Percentiles rank a stretch among this genome's conserved stretches.
Conservation (phyloP, 2,329 filamentous ascomycete genomes). For the Trichophyton verrucosum region DNA sequence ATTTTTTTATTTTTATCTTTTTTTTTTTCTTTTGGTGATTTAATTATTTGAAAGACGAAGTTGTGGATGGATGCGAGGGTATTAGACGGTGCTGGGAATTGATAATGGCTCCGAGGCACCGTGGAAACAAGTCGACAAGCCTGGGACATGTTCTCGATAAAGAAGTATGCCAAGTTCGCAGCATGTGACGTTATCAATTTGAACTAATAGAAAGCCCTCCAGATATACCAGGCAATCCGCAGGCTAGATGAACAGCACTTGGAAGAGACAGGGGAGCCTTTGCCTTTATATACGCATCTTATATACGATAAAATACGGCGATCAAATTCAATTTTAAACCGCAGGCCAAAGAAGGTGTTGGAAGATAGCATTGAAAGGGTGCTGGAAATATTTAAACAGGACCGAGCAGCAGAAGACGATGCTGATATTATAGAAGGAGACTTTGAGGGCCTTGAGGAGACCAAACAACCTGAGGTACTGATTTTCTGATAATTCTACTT, state of each 20-base stretch:
- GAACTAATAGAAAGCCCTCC: slow-evolving; percentile 2
- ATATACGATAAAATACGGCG: slow-evolving; percentile 70
- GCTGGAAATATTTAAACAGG: slow-evolving; percentile 55
- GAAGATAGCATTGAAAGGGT: slow-evolving; percentile 80
- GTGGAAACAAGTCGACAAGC: slow-evolving; percentile 32
- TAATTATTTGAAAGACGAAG: background rate
- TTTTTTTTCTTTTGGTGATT: background rate
- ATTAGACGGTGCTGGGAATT: background rate
- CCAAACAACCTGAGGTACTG: slow-evolving; percentile 20
- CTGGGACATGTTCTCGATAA: slow-evolving; percentile 49
- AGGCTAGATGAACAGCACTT: slow-evolving; percentile 60
- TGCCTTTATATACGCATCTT: slow-evolving; percentile 42
- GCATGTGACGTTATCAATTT: background rate
- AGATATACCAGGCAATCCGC: slow-evolving; percentile 65
- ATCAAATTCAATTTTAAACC: slow-evolving; percentile 76
- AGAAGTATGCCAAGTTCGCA: slow-evolving; percentile 36
- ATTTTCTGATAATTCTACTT: background rate
- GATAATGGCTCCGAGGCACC: slow-evolving; percentile 28
- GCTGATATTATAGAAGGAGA: slow-evolving; percentile 39
- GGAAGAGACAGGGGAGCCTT: slow-evolving; percentile 36
- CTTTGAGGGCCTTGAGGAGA: slow-evolving; percentile 38
- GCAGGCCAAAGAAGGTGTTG: slow-evolving; percentile 67
- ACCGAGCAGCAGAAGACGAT: slow-evolving; percentile 46
- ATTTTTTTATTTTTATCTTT: background rate
- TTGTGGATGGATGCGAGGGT: background rate